A percentile compares a stretch with the other conserved stretches of the same genome.
phyloP scores from a whole-genome alignment of 345 rosid species.

The Sisymbrium altissimum region DNA sequence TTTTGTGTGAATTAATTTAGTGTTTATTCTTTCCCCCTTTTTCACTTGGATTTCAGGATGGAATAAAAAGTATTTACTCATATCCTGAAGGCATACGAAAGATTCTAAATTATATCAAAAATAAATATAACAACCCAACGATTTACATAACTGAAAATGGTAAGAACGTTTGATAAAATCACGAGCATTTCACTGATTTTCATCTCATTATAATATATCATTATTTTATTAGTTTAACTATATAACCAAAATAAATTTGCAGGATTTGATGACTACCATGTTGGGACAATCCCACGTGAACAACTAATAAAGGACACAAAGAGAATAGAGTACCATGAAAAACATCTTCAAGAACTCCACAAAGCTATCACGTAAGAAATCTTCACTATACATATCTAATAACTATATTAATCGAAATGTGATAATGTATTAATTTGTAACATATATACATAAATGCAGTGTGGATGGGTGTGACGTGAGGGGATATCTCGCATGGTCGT shows the following conservation, averaged over 20 bases:
- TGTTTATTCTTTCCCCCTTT: not conserved
- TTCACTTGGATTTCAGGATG: not conserved
- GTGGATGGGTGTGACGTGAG: conserved; percentile 43
- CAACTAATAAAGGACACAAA: not conserved
- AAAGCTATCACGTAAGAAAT: conserved; percentile 22
- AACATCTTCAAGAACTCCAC: conserved; percentile 26
- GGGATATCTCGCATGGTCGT: conserved; percentile 52
- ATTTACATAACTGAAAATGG: conserved; percentile 26
- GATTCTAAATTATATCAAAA: conserved; percentile 1
- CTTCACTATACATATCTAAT: not conserved
- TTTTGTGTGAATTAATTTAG: not conserved
- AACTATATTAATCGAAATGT: too few species aligned
- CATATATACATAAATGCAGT: not conserved
- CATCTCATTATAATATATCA: too few species aligned
- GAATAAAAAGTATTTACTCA: not conserved
- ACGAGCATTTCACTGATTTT: too few species aligned
- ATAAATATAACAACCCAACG: conserved; percentile 19
- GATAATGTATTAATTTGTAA: too few species aligned
- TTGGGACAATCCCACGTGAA: not conserved
- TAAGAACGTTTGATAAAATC: not conserved
- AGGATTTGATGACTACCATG: conserved; percentile 17
- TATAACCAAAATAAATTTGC: not conserved
- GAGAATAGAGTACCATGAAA: not conserved
- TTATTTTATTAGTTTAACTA: too few species aligned
- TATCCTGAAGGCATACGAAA: conserved; percentile 17